phyloP scores from a whole-genome alignment of 768 basidiomycete genomes.

The Collybia sordida region DNA sequence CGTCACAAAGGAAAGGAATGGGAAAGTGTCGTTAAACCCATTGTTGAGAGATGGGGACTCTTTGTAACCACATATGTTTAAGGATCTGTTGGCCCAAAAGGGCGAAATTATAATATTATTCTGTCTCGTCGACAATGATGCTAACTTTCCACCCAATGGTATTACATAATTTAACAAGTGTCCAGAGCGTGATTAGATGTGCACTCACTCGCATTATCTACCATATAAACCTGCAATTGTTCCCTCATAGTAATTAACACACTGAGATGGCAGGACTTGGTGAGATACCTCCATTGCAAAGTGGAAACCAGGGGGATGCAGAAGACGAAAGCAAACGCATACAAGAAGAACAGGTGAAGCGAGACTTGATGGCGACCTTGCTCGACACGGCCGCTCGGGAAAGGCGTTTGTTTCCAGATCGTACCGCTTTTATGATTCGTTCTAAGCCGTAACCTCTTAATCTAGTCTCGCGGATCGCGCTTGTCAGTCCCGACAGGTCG shows the following conservation, averaged over 20 bases:
- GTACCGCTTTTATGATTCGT: conserved; percentile 5
- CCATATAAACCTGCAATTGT: too few relatives aligned
- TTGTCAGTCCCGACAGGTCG: conserved; percentile 82
- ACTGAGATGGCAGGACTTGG: conserved; percentile 12
- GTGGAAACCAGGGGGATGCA: conserved; percentile 3
- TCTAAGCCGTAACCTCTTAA: background rate
- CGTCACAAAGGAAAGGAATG: conserved; percentile 66
- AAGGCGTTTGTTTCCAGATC: conserved; percentile 52
- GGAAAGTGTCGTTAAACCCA: conserved; percentile 71
- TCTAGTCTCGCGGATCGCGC: conserved; percentile 80
- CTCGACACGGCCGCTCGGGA: conserved; percentile 79
- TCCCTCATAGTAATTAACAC: too few relatives aligned
- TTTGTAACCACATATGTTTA: conserved; percentile 37
- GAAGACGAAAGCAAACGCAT: conserved; percentile 57
- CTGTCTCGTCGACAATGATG: too few relatives aligned
- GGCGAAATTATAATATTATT: too few relatives aligned
- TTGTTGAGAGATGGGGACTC: conserved; percentile 75
- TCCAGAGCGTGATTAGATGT: too few relatives aligned
- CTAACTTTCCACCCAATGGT: too few relatives aligned
- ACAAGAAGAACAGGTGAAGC: conserved; percentile 74
- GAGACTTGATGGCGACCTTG: conserved; percentile 77
- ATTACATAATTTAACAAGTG: too few relatives aligned
- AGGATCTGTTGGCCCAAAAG: too few relatives aligned
- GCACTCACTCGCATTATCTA: too few relatives aligned
- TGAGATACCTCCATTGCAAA: conserved; percentile 6